phyloP scores from a whole-genome alignment of 768 basidiomycete species.

The Lactarius quietus region DNA sequence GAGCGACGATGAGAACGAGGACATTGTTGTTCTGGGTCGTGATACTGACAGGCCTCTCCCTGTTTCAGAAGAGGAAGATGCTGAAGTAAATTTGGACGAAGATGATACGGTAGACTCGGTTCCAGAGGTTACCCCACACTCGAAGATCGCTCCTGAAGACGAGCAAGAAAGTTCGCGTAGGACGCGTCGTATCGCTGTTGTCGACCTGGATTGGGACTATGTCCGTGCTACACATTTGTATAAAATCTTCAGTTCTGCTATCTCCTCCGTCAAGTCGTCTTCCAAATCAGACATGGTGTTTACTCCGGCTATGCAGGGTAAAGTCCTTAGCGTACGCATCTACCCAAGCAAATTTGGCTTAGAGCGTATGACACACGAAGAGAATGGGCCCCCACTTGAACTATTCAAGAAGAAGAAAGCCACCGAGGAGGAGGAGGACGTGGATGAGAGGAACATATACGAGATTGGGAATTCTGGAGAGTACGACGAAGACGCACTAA shows the following conservation, averaged over 20 bases:
- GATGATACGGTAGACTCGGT: conserved; percentile 65
- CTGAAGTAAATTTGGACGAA: conserved; percentile 80
- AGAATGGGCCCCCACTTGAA: conserved; percentile 82
- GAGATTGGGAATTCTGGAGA: conserved; percentile 69
- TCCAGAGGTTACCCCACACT: conserved; percentile 65
- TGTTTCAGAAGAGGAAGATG: conserved; percentile 40
- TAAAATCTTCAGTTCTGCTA: conserved; percentile 87
- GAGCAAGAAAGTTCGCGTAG: conserved; percentile 38
- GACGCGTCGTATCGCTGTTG: conserved; percentile 78
- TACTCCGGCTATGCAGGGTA: conserved; percentile 50
- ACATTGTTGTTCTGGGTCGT: conserved; percentile 49
- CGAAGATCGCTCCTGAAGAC: conserved; percentile 37
- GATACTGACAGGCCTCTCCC: conserved; percentile 43
- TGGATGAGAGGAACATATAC: conserved; percentile 61
- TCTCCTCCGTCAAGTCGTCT: conserved; percentile 54
- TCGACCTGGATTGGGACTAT: conserved; percentile 98
- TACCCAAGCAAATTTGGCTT: conserved; percentile 96
- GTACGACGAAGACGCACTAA: conserved; percentile 81
- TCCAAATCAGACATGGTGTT: conserved; percentile 27
- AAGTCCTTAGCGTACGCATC: conserved; percentile 71
- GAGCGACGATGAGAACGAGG: conserved; percentile 47
- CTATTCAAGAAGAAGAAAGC: conserved; percentile 61
- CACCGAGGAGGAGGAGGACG: conserved; percentile 47
- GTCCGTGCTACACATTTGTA: conserved; percentile 85
- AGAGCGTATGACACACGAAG: conserved; percentile 79